These are phyloP conservation scores for Podospora pseudocomata DNA, from an alignment of 495 filamentous ascomycete species.

Conservation along the genomic window DNA sequence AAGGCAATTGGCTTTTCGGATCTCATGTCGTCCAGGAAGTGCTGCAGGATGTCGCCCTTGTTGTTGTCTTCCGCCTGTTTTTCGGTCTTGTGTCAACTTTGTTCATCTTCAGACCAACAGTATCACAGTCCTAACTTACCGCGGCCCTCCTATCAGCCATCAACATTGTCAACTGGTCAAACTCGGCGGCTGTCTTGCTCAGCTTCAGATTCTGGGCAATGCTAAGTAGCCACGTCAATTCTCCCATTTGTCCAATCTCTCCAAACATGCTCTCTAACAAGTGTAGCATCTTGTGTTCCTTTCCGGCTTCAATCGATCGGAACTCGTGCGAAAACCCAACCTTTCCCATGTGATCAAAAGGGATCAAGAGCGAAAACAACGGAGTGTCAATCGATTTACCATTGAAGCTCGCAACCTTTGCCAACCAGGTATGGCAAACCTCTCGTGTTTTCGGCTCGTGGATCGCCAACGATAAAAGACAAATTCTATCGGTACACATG, in stretches of 20 bases:
- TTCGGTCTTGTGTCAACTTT: slow-evolving; percentile 1
- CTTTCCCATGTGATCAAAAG: slow-evolving; percentile 27
- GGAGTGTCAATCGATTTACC: slow-evolving; percentile 19
- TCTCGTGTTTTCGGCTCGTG: slow-evolving; percentile 71
- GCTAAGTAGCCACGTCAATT: slow-evolving; percentile 19
- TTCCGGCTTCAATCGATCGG: slow-evolving; percentile 12
- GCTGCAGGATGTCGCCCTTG: slow-evolving; percentile 18
- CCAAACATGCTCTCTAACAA: slow-evolving; percentile 25
- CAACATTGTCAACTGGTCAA: slow-evolving; percentile 14
- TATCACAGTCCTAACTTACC: slow-evolving; percentile 6
- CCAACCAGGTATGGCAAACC: slow-evolving; percentile 62
- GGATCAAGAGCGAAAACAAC: slow-evolving; percentile 21
- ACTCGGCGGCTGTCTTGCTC: slow-evolving; percentile 12
- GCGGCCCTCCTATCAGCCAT: slow-evolving; percentile 17
- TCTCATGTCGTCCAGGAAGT: slow-evolving; percentile 20
- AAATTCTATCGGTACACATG: neutral
- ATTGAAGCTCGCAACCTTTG: slow-evolving; percentile 8
- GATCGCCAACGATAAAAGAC: slow-evolving; percentile 56
- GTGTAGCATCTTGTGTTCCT: slow-evolving; percentile 19
- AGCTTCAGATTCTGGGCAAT: slow-evolving; percentile 11
- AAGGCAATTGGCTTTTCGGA: slow-evolving; percentile 20
- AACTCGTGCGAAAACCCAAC: slow-evolving; percentile 22
- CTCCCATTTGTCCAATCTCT: slow-evolving; percentile 13
- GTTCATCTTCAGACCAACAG: neutral
- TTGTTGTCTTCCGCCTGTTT: slow-evolving; percentile 9